Evolutionary conservation across 2,329 filamentous ascomycete genomes (phyloP).

Genomic region (Dothidotthia symphoricarpi): DNA sequence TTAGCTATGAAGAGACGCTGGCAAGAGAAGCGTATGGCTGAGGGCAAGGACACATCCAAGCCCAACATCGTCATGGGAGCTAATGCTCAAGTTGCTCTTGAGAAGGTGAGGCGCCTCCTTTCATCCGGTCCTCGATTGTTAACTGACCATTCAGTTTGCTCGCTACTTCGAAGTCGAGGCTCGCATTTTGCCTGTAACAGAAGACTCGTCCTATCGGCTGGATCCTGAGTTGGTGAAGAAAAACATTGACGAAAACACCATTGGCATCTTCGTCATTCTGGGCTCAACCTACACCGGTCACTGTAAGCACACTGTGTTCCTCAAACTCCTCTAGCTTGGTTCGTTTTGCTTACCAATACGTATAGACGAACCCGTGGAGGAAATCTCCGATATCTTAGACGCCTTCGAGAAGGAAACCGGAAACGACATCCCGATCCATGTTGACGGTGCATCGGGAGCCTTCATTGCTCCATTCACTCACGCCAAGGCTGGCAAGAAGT

Average conservation of each 20-base stretch:
- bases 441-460: conserved; percentile 60
- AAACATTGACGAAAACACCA: conserved; percentile 73
- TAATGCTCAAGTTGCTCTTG: conserved; percentile 69
- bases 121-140: too few species aligned
- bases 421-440: conserved; percentile 65
- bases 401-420: conserved; percentile 62
- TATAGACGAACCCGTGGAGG: conserved; percentile 65
- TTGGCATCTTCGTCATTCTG: conserved; percentile 71
- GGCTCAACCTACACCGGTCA: conserved; percentile 73
- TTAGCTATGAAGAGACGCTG: conserved; percentile 68
- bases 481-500: conserved; percentile 57
- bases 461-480: conserved; percentile 63
- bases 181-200: conserved; percentile 61
- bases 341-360: too few species aligned
- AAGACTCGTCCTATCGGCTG: conserved; percentile 60
- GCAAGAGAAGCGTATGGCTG: conserved; percentile 61
- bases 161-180: conserved; percentile 73
- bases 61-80: conserved; percentile 75
- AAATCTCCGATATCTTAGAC: conserved; percentile 64
- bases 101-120: conserved; percentile 49
- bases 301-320: conserved; percentile 30
- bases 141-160: conserved; percentile 50
- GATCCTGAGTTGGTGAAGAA: conserved; percentile 64
- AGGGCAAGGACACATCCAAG: conserved; percentile 61
- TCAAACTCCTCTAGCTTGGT: too few species aligned